Base-by-base conservation (phyloP, 805 yeast species). In the Yarrowia divulgata region DNA sequence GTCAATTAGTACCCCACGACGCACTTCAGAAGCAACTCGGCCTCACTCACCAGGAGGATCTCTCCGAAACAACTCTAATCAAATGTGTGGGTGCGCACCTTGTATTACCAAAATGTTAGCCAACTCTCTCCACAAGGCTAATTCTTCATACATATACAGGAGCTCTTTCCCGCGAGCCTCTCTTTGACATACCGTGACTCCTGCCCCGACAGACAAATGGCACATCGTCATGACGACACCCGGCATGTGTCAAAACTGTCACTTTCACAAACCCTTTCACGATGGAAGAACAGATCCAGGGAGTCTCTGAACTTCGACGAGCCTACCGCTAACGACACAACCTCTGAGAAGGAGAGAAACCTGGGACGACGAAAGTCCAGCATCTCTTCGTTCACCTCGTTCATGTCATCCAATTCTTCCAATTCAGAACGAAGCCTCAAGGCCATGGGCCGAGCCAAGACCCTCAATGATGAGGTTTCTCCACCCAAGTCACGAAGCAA, bases 191-290 rank as follows among this genome's bases (percentile, higher is more conserved):
- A 13, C n/a, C 35, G 49, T 45, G 32, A 10, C 29, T 19, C 19
- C 19, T 45, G 49, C 49, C 19, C 14, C 49, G 16, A 45, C 49
- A 8, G 10, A 45, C 49, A 18, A 60, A 60, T 60, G 66, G 37
- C 66, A 60, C 42, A 9, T 45, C 52, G 49, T n/a, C 46, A 23
- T 43, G 66, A 60, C 37, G 52, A 60, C 66, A 43, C 66, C 40
- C 40, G 66, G 42, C 63, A 57, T 29, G 66, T 60, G 66, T 60
- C 66, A 43, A 60, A 60, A 45, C 52, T 60, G 66, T 45, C 52
- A 18, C 66, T 60, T 1, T 60, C 66, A 34, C 50, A 60, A 52
- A 60, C 66, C 13, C 66, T 60, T n/a, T 60, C 66, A 5, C 66
- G 52, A 60, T 60, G 66, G 66, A 60, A 60, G 42, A 43, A 60